A percentile compares a stretch with the other conserved stretches of the same genome.
Conservation (phyloP, 83 land plant species). For the Picea engelmannii region DNA sequence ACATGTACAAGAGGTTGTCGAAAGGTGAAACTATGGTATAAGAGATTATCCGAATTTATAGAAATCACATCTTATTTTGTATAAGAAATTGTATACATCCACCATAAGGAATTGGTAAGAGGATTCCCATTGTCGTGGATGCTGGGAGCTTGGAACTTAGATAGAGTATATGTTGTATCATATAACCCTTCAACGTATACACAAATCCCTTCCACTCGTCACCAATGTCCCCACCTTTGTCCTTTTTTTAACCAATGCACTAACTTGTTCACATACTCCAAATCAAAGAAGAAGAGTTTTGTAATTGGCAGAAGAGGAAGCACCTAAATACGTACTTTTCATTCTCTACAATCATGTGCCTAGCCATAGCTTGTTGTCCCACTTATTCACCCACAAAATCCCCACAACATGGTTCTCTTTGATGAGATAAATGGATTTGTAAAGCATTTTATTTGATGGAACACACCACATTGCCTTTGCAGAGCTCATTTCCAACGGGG, state of each 20-base stretch:
- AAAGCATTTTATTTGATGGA: slow-evolving; percentile 2
- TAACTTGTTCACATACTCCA: slow-evolving; percentile 32
- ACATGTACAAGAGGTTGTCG: too few species aligned
- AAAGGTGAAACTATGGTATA: too few species aligned
- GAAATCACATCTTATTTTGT: too few species aligned
- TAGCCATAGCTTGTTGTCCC: slow-evolving; percentile 49
- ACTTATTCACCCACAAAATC: not conserved
- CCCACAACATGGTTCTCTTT: slow-evolving; percentile 61
- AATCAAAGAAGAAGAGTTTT: slow-evolving; percentile 31
- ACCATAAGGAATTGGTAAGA: slow-evolving; percentile 48
- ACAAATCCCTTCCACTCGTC: slow-evolving; percentile 54
- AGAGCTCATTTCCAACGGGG: slow-evolving; percentile 39
- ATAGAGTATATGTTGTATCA: slow-evolving; percentile 23
- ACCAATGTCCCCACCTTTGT: slow-evolving; percentile 8
- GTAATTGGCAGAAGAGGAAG: slow-evolving; percentile 45
- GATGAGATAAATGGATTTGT: slow-evolving; percentile 28
- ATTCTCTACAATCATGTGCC: slow-evolving; percentile 33
- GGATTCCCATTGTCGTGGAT: slow-evolving; percentile 55
- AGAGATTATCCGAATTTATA: too few species aligned
- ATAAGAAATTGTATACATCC: slow-evolving; percentile 25
- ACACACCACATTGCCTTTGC: slow-evolving; percentile 40
- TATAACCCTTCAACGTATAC: slow-evolving; percentile 41
- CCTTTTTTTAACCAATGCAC: slow-evolving; percentile 40
- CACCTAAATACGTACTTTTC: slow-evolving; percentile 43
- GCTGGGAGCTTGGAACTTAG: slow-evolving; percentile 11